Conservation (phyloP, 768 basidiomycete species). For the Kwoniella newhampshirensis region DNA sequence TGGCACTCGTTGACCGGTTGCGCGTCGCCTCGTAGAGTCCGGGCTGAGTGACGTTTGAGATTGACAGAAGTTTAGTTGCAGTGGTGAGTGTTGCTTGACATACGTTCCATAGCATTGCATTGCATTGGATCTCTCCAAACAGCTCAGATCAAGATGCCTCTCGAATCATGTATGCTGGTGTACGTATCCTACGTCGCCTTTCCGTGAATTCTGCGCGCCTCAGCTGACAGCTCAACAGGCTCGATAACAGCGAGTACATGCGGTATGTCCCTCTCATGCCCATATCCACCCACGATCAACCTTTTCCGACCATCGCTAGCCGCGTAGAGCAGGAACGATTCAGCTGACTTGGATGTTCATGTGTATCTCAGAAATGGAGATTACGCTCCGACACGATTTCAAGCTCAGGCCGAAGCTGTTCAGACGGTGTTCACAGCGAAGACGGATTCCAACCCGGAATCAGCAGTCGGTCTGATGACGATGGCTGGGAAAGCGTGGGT, state of each 20-base stretch:
- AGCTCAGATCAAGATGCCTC: slow-evolving; percentile 70
- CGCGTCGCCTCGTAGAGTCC: slow-evolving; percentile 7
- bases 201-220: background rate
- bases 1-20: background rate
- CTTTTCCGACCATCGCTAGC: too few species aligned
- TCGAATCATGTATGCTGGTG: slow-evolving; percentile 97
- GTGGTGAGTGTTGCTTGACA: background rate
- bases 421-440: slow-evolving; percentile 87
- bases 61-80: background rate
- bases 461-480: slow-evolving; percentile 94
- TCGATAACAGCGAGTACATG: slow-evolving; percentile 98
- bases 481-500: slow-evolving; percentile 94
- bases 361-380: slow-evolving; percentile 38
- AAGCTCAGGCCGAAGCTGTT: slow-evolving; percentile 88
- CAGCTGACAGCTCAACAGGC: slow-evolving; percentile 48
- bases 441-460: slow-evolving; percentile 94
- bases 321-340: too few species aligned
- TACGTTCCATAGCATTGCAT: too few species aligned
- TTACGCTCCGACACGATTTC: slow-evolving; percentile 62
- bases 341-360: slow-evolving; percentile 1
- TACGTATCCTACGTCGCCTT: slow-evolving; percentile 25
- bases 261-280: slow-evolving; percentile 54
- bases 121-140: too few species aligned
- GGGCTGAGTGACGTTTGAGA: background rate
- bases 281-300: too few species aligned